Base-by-base conservation (phyloP, 108 stramenopile species). In the Fragilariopsis cylindrus region DNA sequence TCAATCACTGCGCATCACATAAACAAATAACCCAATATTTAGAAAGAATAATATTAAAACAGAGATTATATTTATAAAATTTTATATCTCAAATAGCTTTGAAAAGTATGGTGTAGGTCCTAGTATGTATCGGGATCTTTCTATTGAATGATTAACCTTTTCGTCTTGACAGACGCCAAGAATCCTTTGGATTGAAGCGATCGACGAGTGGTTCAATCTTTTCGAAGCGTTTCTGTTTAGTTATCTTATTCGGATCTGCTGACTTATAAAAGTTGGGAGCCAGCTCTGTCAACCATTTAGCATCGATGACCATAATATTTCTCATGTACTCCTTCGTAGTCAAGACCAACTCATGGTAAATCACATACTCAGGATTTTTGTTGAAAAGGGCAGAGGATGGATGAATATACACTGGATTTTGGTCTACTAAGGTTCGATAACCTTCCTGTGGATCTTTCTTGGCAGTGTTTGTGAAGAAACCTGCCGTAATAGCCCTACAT, bases 251-350 rank as follows among this genome's bases (percentile, higher is more conserved):
- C 21, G 98, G 96, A 82, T 99, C 98, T 8, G 97, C 98, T 54
- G 85, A 77, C 73, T 93, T 89, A 86, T 96, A 99, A 87, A 98
- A 98, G 49, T 93, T 86, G 9, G 99, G 99, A 4, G 99, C 99
- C 42, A 99, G 81, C 77, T 99, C 98, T 52, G 96, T 91, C 57
- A 99, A 86, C 97, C 97, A 98, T 72, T 94, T 97, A 18, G 99
- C 95, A 86, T 99, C 99, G 76, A 99, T 97, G 39, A 96, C 94
- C 96, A 98, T 94, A 52, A 98, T 90, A 79, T 97, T 97, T 53
- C 99, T 84, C 99, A 99, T 99, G 88, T 98, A 99, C 81, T 99
- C 99, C 81, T 98, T 98, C 6, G 99, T 97, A 46, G 99, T 99
- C 43, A 99, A 76, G 49, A 99, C 98, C 60, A 99, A 83, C 73